These are phyloP conservation scores for Xylariaceae sp. DNA, from an alignment of 2,329 filamentous ascomycete species.

Conservation along the genomic window DNA sequence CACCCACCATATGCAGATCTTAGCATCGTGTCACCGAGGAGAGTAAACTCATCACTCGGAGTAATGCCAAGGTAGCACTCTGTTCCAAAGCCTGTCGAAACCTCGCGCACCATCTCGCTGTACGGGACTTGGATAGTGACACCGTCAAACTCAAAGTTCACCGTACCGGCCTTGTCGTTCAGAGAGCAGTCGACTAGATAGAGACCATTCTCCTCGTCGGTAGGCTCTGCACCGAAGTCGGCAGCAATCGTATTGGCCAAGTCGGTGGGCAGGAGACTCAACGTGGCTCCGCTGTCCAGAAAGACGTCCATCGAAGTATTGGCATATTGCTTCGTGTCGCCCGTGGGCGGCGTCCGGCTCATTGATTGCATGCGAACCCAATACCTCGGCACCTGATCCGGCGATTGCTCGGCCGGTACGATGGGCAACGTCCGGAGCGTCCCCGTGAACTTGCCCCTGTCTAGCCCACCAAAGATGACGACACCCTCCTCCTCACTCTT, in stretches of 20 bases:
- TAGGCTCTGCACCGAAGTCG: constrained; percentile 37
- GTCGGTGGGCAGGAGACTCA: constrained; percentile 56
- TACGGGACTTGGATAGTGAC: constrained; percentile 43
- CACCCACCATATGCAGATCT: constrained; percentile 43
- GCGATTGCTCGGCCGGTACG: constrained; percentile 43
- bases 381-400: constrained; percentile 43
- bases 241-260: constrained; percentile 43
- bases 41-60: constrained; percentile 36
- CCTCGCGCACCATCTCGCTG: constrained; percentile 38
- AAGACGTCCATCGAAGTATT: constrained; percentile 47
- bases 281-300: constrained; percentile 62
- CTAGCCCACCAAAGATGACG: constrained; percentile 61
- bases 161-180: constrained; percentile 30
- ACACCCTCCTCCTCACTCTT: constrained; percentile 52
- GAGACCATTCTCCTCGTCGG: constrained; percentile 33
- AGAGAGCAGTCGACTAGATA: constrained; percentile 39
- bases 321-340: constrained; percentile 26
- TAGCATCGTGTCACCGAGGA: constrained; percentile 54
- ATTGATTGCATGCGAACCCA: constrained; percentile 43
- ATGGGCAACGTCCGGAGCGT: constrained; percentile 54
- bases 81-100: constrained; percentile 16
- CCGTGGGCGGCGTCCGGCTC: constrained; percentile 31
- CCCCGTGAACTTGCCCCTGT: constrained; percentile 57
- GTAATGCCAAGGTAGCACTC: constrained; percentile 44
- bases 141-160: constrained; percentile 43